Percentiles rank a stretch among this genome's conserved stretches.
phyloP scores from a whole-genome alignment of 768 basidiomycete species.

The Daedaleopsis sinensis region DNA sequence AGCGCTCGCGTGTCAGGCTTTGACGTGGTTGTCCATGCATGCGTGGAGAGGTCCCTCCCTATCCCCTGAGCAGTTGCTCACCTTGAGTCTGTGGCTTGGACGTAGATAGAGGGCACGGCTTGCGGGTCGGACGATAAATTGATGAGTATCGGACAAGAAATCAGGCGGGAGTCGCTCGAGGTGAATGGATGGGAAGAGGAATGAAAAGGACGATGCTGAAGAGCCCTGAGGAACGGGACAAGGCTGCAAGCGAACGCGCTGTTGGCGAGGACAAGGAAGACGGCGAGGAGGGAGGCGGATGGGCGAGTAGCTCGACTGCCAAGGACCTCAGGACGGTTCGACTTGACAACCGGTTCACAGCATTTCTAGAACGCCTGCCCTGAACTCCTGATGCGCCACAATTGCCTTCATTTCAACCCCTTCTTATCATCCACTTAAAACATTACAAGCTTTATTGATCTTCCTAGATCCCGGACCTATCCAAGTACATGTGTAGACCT shows the following conservation, averaged over 20 bases:
- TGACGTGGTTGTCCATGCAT: constrained; percentile 7
- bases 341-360: constrained; percentile 29
- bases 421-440: constrained; percentile 3
- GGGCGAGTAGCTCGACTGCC: constrained; percentile 25
- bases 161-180: constrained; percentile 6
- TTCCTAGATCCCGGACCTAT: too few species aligned
- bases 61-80: not conserved
- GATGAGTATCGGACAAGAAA: constrained; percentile 17
- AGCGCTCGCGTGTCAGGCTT: constrained; percentile 22
- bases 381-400: constrained; percentile 22
- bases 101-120: not conserved
- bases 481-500: too few species aligned
- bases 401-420: not conserved
- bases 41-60: not conserved
- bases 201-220: not conserved
- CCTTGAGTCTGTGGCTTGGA: constrained; percentile 18
- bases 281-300: constrained; percentile 21
- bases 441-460: too few species aligned
- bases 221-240: not conserved
- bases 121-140: constrained; percentile 13
- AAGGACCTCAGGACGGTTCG: constrained; percentile 18
- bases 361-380: constrained; percentile 27
- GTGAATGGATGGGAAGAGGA: not conserved
- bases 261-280: constrained; percentile 23
- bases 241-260: constrained; percentile 10